phyloP scores from a whole-genome alignment of 768 basidiomycete genomes.

The Boletus huronensis region DNA sequence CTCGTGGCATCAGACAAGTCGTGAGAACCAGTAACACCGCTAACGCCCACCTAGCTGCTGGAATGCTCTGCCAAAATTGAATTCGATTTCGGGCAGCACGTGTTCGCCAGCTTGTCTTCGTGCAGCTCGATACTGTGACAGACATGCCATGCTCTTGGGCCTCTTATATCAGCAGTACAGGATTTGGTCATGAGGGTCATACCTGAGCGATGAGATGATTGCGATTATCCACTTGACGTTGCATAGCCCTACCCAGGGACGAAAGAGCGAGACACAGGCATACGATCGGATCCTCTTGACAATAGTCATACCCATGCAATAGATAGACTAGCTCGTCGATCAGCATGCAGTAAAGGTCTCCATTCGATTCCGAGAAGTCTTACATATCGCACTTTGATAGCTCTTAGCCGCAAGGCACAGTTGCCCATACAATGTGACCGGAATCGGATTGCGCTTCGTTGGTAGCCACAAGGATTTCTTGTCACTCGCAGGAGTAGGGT shows the following conservation, averaged over 20 bases:
- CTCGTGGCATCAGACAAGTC: not conserved
- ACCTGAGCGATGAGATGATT: conserved; percentile 64
- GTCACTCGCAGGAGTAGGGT: conserved; percentile 27
- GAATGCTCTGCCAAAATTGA: conserved; percentile 76
- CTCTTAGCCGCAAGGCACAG: conserved; percentile 78
- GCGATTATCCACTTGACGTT: conserved; percentile 90
- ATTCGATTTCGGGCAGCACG: conserved; percentile 74
- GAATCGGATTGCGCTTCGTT: conserved; percentile 56
- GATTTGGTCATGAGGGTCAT: not conserved
- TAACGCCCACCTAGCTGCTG: conserved; percentile 1
- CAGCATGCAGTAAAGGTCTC: not conserved
- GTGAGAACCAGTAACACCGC: not conserved
- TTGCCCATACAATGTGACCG: conserved; percentile 75
- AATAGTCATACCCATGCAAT: conserved; percentile 82
- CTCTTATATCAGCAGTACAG: not conserved
- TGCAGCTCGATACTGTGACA: conserved; percentile 70
- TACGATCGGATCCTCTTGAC: conserved; percentile 80
- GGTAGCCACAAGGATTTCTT: not conserved
- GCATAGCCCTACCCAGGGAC: conserved; percentile 87
- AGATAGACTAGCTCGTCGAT: conserved; percentile 35
- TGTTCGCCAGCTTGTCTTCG: conserved; percentile 41
- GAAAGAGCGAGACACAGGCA: conserved; percentile 80
- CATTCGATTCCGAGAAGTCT: conserved; percentile 27
- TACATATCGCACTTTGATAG: conserved; percentile 89
- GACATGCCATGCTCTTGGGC: conserved; percentile 78